A percentile compares a stretch with the other conserved stretches of the same genome.
phyloP scores from a whole-genome alignment of 768 basidiomycete genomes.

The Cantharellus cinnabarinus region DNA sequence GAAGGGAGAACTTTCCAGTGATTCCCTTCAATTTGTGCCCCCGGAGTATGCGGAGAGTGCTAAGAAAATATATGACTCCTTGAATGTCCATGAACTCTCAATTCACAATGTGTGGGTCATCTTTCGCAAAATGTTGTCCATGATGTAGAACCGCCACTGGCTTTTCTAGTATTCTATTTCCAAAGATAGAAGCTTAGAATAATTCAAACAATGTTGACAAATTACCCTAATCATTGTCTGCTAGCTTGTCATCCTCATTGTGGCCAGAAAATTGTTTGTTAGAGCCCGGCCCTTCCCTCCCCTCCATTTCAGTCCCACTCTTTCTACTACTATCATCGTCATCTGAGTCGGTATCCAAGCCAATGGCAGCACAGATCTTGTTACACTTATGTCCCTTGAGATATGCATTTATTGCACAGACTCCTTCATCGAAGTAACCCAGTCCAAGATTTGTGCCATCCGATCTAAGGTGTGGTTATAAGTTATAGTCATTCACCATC shows the following conservation, averaged over 20 bases:
- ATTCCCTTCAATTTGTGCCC: conserved; percentile 15
- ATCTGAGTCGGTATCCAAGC: background rate
- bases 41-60: background rate
- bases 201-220: background rate
- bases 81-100: background rate
- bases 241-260: background rate
- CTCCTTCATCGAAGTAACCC: background rate
- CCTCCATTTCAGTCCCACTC: background rate
- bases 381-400: background rate
- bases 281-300: too few relatives aligned
- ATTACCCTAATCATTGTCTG: background rate
- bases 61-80: background rate
- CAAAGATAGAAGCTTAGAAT: background rate
- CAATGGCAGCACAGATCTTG: background rate
- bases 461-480: background rate
- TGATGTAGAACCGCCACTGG: background rate
- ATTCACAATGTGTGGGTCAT: background rate
- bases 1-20: conserved; percentile 13
- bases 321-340: background rate
- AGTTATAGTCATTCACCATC: background rate
- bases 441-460: background rate
- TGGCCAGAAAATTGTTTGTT: background rate
- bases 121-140: background rate
- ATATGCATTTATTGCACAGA: background rate
- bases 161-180: background rate